phyloP scores from a whole-genome alignment of 1,284 basidiomycete genomes.

The Boletellus dicymbophilus region DNA sequence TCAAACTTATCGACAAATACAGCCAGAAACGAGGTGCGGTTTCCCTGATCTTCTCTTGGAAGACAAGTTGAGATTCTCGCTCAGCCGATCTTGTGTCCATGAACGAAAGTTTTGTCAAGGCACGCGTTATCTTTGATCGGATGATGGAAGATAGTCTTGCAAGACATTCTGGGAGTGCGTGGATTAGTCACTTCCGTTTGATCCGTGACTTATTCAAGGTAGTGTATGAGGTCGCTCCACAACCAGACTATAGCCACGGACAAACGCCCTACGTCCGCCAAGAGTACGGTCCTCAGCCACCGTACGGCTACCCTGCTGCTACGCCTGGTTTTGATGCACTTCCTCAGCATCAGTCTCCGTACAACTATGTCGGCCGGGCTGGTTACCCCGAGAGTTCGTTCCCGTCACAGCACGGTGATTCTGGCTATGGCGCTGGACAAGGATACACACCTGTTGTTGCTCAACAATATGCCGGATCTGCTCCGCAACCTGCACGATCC shows the following conservation, averaged over 20 bases:
- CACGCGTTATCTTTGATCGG: slow-evolving; percentile 80
- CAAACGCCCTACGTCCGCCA: slow-evolving; percentile 22
- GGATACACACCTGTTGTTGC: slow-evolving; percentile 19
- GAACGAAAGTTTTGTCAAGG: slow-evolving; percentile 88
- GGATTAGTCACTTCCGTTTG: neutral
- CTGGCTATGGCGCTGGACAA: slow-evolving; percentile 38
- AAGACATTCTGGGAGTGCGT: slow-evolving; percentile 63
- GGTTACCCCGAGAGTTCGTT: slow-evolving; percentile 35
- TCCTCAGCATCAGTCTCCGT: slow-evolving; percentile 21
- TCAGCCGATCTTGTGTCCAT: slow-evolving; percentile 84
- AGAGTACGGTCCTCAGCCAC: slow-evolving; percentile 36
- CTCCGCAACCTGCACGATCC: slow-evolving; percentile 29
- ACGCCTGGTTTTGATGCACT: slow-evolving; percentile 45
- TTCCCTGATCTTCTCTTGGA: slow-evolving; percentile 1
- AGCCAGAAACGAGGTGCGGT: slow-evolving; percentile 84
- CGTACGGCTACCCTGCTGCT: slow-evolving; percentile 39
- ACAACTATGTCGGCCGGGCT: slow-evolving; percentile 41
- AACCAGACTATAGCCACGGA: slow-evolving; percentile 21
- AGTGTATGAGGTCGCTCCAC: slow-evolving; percentile 32
- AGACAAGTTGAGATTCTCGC: slow-evolving; percentile 5
- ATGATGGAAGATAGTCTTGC: slow-evolving; percentile 92
- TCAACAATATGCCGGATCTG: slow-evolving; percentile 34
- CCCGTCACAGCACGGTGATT: slow-evolving; percentile 34
- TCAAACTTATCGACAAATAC: slow-evolving; percentile 97
- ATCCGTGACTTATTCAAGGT: slow-evolving; percentile 9